Conservation (phyloP, 176 grass and related monocot species). For the barley (Hordeum vulgare) region MorexV3_pseudomolecules_assembly NC_058524.1:632143104-632143603, state of each 20-base stretch:
- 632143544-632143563: too few relatives aligned
- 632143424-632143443: too few relatives aligned
- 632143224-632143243: background rate
- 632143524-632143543: too few relatives aligned
- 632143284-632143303: background rate
- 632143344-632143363: background rate
- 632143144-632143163: background rate
- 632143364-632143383: background rate
- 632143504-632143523: too few relatives aligned
- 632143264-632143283: too few relatives aligned
- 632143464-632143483: too few relatives aligned
- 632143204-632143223: background rate
- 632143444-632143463: too few relatives aligned
- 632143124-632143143: background rate
- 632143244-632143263: background rate
- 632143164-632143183: background rate
- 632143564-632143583: too few relatives aligned
- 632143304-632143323: background rate
- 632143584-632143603: too few relatives aligned
- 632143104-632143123: background rate
- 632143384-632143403: background rate
- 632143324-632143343: background rate
- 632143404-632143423: too few relatives aligned
- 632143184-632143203: background rate
- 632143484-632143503: too few relatives aligned